phyloP scores from a whole-genome alignment of 2,329 filamentous ascomycete genomes.

The Clarireedia paspali region DNA sequence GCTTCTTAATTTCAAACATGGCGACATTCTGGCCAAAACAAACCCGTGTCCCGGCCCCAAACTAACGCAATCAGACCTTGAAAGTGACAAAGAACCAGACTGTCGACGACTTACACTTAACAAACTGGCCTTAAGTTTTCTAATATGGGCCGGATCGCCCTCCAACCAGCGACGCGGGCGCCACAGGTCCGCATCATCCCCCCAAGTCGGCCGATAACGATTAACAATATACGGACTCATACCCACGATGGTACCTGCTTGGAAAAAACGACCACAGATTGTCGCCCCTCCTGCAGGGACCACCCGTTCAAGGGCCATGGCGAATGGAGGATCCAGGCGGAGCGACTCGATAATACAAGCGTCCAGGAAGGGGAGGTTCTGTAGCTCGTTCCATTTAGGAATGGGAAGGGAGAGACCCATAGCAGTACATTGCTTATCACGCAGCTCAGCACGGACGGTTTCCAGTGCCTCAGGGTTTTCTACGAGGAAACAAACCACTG shows the following conservation, averaged over 20 bases:
- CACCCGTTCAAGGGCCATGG: slow-evolving; percentile 39
- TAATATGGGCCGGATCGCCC: slow-evolving; percentile 9
- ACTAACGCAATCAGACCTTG: slow-evolving; percentile 18
- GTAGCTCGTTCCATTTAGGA: slow-evolving; percentile 1
- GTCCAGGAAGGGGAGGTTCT: slow-evolving; percentile 30
- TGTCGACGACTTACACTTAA: not conserved
- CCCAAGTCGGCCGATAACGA: slow-evolving; percentile 8
- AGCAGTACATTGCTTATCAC: not conserved
- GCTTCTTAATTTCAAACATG: not conserved
- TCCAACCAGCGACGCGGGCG: slow-evolving; percentile 39
- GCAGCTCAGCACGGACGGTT: too few species aligned
- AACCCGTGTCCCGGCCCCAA: slow-evolving; percentile 24
- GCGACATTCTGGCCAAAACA: slow-evolving; percentile 16
- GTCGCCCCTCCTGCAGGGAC: slow-evolving; percentile 38
- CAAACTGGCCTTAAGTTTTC: not conserved
- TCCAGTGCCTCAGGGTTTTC: too few species aligned
- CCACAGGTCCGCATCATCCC: slow-evolving; percentile 28
- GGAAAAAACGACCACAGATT: slow-evolving; percentile 32
- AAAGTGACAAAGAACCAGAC: not conserved
- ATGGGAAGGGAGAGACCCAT: not conserved
- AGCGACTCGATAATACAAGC: slow-evolving; percentile 44
- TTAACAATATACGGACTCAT: slow-evolving; percentile 27
- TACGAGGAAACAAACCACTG: too few species aligned
- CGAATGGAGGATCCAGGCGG: slow-evolving; percentile 40
- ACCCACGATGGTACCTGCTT: slow-evolving; percentile 30